Percentiles rank a stretch among this genome's conserved stretches.
phyloP scores from a whole-genome alignment of 768 basidiomycete species.

The Pluteus cervinus region DNA sequence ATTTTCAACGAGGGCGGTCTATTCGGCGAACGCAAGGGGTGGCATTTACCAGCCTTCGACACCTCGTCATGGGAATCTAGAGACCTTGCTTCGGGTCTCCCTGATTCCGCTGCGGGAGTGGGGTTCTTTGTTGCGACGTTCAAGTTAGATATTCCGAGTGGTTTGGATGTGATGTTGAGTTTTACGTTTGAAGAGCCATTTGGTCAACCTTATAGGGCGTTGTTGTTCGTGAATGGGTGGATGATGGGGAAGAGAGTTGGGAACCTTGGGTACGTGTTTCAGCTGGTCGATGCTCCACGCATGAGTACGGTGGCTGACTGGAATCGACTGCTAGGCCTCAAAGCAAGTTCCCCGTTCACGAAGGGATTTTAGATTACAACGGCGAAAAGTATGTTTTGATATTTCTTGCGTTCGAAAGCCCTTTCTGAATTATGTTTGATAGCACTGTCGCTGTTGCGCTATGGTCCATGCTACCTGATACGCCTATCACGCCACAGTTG shows the following conservation, averaged over 20 bases:
- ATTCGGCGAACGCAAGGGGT: constrained; percentile 64
- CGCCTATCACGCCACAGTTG: constrained; percentile 43
- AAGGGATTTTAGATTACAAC: constrained; percentile 70
- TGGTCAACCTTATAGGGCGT: constrained; percentile 63
- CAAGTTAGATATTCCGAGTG: constrained; percentile 49
- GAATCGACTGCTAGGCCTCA: constrained; percentile 61
- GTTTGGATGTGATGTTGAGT: constrained; percentile 63
- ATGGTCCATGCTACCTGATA: constrained; percentile 56
- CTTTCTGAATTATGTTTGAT: neutral
- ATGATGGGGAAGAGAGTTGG: constrained; percentile 80
- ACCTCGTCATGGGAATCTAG: constrained; percentile 54
- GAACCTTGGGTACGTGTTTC: constrained; percentile 52
- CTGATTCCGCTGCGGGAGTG: constrained; percentile 53
- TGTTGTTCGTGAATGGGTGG: constrained; percentile 84
- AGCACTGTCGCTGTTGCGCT: constrained; percentile 60
- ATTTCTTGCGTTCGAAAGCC: neutral
- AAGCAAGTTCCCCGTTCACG: constrained; percentile 75
- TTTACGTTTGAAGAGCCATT: constrained; percentile 61
- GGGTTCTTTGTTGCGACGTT: constrained; percentile 82
- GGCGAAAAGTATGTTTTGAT: constrained; percentile 55
- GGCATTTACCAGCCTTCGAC: constrained; percentile 72
- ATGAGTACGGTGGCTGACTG: too few relatives aligned
- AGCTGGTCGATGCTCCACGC: neutral
- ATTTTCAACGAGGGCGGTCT: constrained; percentile 70
- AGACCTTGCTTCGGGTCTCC: constrained; percentile 54